These are phyloP conservation scores for Aspergillus ustus DNA, from an alignment of 2,329 filamentous ascomycete genomes.

Conservation along the genomic window DNA sequence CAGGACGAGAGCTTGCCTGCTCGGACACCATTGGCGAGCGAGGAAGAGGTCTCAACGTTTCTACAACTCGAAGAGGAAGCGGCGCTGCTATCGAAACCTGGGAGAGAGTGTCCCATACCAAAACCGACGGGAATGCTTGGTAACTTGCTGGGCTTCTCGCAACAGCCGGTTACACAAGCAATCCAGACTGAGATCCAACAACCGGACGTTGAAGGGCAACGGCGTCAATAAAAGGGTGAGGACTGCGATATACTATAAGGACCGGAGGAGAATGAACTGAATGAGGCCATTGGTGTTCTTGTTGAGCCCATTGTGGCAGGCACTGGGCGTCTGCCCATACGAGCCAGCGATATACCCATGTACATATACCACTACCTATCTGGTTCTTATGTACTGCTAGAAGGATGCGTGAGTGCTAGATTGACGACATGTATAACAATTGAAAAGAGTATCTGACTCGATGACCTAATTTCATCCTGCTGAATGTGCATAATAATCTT, in stretches of 20 bases:
- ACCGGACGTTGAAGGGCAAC: conserved; percentile 7
- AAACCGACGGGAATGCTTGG: conserved; percentile 83
- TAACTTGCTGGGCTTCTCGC: conserved; percentile 72
- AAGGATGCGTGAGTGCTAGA: conserved; percentile 2
- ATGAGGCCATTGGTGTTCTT: conserved; percentile 1
- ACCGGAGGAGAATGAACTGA: background rate
- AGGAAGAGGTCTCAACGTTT: conserved; percentile 52
- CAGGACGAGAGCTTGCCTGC: conserved; percentile 21
- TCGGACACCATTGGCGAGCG: conserved; percentile 26
- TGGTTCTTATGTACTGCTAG: conserved; percentile 10
- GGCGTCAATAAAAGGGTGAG: background rate
- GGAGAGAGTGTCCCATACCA: conserved; percentile 86
- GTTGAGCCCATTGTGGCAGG: background rate
- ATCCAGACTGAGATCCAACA: conserved; percentile 21
- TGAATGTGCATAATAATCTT: background rate
- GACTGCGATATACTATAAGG: background rate
- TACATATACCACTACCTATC: conserved; percentile 23
- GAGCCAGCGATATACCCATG: conserved; percentile 30
- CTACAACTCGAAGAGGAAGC: conserved; percentile 48
- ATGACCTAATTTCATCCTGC: background rate
- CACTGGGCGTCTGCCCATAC: background rate
- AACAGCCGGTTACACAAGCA: conserved; percentile 28
- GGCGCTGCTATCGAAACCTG: conserved; percentile 47
- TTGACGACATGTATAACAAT: background rate
- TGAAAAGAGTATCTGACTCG: background rate